Conservation (phyloP, 768 basidiomycete species). For the Ramaria rubella region DNA sequence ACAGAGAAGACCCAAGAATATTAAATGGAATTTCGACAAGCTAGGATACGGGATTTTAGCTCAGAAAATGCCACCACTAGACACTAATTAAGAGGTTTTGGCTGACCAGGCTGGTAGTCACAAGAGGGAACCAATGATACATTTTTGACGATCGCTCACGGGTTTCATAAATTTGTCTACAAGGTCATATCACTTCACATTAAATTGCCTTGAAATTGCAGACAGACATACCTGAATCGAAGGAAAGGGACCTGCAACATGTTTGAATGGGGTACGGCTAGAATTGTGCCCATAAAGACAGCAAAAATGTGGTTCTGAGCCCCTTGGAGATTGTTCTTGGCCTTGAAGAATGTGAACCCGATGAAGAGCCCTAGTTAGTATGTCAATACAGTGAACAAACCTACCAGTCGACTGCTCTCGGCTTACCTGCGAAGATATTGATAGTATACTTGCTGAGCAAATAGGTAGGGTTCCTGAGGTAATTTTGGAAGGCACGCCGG, state of each 20-base stretch:
- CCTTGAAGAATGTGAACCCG: constrained; percentile 56
- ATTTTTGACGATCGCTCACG: constrained; percentile 7
- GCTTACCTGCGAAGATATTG: constrained; percentile 8
- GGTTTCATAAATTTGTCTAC: constrained; percentile 5
- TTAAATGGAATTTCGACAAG: constrained; percentile 58
- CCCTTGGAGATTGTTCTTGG: constrained; percentile 47
- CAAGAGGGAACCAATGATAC: constrained; percentile 10
- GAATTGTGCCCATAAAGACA: constrained; percentile 34
- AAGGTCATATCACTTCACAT: background rate
- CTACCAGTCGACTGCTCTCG: background rate
- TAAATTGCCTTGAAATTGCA: constrained; percentile 19
- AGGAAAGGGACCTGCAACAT: constrained; percentile 61
- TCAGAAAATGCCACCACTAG: background rate
- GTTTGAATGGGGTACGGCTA: constrained; percentile 37
- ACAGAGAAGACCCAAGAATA: constrained; percentile 46
- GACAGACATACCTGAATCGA: constrained; percentile 47
- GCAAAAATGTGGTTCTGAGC: constrained; percentile 62
- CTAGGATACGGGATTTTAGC: background rate
- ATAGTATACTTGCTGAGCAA: constrained; percentile 41
- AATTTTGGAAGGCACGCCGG: constrained; percentile 37
- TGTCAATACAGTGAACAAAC: constrained; percentile 19
- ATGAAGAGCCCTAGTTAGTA: constrained; percentile 28
- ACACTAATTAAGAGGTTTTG: background rate
- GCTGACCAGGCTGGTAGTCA: constrained; percentile 4
- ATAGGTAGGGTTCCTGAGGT: constrained; percentile 57